A percentile compares a stretch with the other conserved stretches of the same genome.
Evolutionary conservation across 2,329 filamentous ascomycete species (phyloP).

Genomic region (Torrubiella hemipterigena): DNA sequence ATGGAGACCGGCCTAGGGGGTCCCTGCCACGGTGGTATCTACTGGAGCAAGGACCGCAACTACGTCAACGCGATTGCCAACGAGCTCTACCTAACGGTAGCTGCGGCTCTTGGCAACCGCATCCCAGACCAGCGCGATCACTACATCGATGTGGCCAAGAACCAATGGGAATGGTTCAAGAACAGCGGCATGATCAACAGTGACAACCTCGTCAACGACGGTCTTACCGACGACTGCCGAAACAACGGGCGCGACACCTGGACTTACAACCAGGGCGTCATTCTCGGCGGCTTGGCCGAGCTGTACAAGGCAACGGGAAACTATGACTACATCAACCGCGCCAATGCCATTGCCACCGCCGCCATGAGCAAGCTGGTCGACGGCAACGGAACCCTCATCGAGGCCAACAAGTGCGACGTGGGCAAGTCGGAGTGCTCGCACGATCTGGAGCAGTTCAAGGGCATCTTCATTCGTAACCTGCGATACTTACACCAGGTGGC

Average conservation of each 20-base stretch:
- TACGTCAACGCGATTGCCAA: conserved; percentile 46
- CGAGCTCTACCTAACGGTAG: conserved; percentile 43
- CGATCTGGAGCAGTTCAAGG: conserved; percentile 58
- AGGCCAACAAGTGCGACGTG: conserved; percentile 22
- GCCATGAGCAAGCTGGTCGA: conserved; percentile 34
- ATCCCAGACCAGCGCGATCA: conserved; percentile 20
- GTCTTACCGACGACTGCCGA: conserved; percentile 32
- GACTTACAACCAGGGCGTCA: conserved; percentile 47
- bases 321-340: conserved; percentile 25
- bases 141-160: conserved; percentile 35
- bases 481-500: conserved; percentile 40
- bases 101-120: conserved; percentile 39
- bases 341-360: conserved; percentile 37
- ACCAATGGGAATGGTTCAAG: conserved; percentile 41
- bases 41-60: conserved; percentile 39
- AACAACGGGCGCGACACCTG: conserved; percentile 39
- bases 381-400: conserved; percentile 31
- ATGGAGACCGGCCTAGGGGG: conserved; percentile 35
- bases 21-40: conserved; percentile 41
- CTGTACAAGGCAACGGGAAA: conserved; percentile 32
- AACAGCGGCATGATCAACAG: conserved; percentile 38
- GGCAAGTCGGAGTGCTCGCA: conserved; percentile 23
- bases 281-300: conserved; percentile 41
- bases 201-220: conserved; percentile 40
- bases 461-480: conserved; percentile 55